Evolutionary conservation across 306 rosid species (phyloP), one percentile per base, ranked within the genome.

Genomic region (Gynostemma pentaphyllum): DNA sequence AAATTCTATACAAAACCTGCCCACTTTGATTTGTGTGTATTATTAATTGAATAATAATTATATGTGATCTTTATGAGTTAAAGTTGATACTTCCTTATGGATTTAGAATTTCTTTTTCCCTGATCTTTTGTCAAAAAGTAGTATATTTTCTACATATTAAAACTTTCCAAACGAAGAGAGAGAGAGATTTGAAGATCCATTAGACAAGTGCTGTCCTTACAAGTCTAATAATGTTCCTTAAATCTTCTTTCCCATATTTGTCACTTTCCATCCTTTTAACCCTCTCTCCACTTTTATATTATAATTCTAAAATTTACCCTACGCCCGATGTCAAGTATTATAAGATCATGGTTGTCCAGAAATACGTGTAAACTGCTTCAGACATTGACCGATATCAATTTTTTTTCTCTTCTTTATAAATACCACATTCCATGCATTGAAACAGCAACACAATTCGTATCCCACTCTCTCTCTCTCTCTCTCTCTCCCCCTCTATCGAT

Each of bases 321-420:
- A n/a, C n/a, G n/a, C n/a, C n/a, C n/a, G n/a, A n/a, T n/a, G n/a
- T n/a, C n/a, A n/a, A n/a, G n/a, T n/a, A n/a, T n/a, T n/a, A n/a
- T n/a, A n/a, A n/a, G n/a, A n/a, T n/a, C n/a, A n/a, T n/a, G n/a
- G n/a, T n/a, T n/a, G n/a, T n/a, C n/a, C n/a, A n/a, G n/a, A n/a
- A n/a, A n/a, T n/a, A n/a, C n/a, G n/a, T n/a, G n/a, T n/a, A n/a
- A n/a, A n/a, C n/a, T n/a, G n/a, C n/a, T n/a, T n/a, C n/a, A n/a
- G n/a, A n/a, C n/a, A n/a, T n/a, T n/a, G n/a, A n/a, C 39, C 23
- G n/a, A 42, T 2, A 3, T 62, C 24, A 6, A 8, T 12, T 14
- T 62, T 62, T 41, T 28, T 62, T 24, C 15, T 40, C 29, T 44
- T 39, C 46, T 45, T 42, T 63, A 63, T 63, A 63, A 63, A 63